Base-by-base conservation (phyloP, 2,329 filamentous ascomycete genomes). In the Huntiella abstrusa region DNA sequence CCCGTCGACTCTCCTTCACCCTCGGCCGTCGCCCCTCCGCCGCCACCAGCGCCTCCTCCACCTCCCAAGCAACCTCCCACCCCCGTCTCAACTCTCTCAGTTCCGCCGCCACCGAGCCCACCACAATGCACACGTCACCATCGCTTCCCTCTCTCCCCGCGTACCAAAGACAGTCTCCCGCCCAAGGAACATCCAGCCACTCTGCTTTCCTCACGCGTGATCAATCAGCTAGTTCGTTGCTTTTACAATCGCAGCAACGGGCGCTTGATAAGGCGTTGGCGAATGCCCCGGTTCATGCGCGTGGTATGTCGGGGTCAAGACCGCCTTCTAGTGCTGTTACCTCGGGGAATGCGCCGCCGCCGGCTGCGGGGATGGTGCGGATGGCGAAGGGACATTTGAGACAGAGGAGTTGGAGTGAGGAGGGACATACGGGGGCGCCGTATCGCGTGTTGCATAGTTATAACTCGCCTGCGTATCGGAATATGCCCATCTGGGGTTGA, bases 401-500 rank as follows among this genome's bases (percentile, higher is more conserved):
- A 15, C 62, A 64, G 51, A 57, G 59, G 35, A 67, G 63, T 51
- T 53, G 57, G 36, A 60, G 59, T 33, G 56, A 56, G 13, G 48
- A 55, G 41, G 46, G 33, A n/a, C 41, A 42, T 8, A 19, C 37
- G 5, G 48, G 45, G 41, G 53, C 57, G 10, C 69, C 67, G 6
- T 74, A 68, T 50, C 67, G 70, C 1, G 61, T 74, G 8, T 58
- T 74, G 6, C 71, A 75, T 57, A 74, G 70, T 57, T 73, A 75
- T 53, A 71, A 73, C 54, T 71, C 71, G 3, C 70, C 71, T 4
- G 69, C 71, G 4, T 75, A 75, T 53, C 64, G 64, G 22, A 63
- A 68, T 33, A 65, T 61, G 3, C 71, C 70, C 0, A 71, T 74
- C n/a, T 73, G 70, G 69, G 64, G 68, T n/a, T 71, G 51, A 17